phyloP scores from a whole-genome alignment of 2,329 filamentous ascomycete genomes.

The Akanthomyces muscarius region DNA sequence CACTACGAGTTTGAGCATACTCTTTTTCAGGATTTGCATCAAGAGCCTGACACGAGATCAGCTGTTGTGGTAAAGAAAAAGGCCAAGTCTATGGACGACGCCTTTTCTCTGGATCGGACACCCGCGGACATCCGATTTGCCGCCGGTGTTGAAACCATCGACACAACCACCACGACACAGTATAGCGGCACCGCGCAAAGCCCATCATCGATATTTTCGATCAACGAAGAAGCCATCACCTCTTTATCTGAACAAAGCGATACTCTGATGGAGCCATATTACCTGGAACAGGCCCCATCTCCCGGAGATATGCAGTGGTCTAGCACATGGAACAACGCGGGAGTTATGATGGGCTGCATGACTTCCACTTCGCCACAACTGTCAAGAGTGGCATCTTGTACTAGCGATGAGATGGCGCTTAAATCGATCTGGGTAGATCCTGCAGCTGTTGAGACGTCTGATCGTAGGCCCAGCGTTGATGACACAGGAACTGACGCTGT shows the following conservation, averaged over 20 bases:
- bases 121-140: not conserved
- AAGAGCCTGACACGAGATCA: not conserved
- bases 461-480: conserved; percentile 9
- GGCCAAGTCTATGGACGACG: conserved; percentile 17
- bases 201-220: conserved; percentile 7
- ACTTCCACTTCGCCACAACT: conserved; percentile 7
- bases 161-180: not conserved
- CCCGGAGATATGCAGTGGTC: conserved; percentile 9
- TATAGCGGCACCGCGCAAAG: conserved; percentile 3
- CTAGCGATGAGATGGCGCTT: conserved; percentile 13
- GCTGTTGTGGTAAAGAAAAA: conserved; percentile 9
- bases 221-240: conserved; percentile 1
- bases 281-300: conserved; percentile 2
- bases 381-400: conserved; percentile 5
- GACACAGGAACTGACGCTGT: conserved; percentile 2
- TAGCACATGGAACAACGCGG: not conserved
- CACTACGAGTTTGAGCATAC: conserved; percentile 17
- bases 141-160: not conserved
- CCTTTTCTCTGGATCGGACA: conserved; percentile 2
- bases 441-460: conserved; percentile 10
- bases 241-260: not conserved
- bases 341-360: not conserved
- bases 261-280: not conserved
- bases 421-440: conserved; percentile 6
- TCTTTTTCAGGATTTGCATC: conserved; percentile 14